Percentiles rank a stretch among this genome's conserved stretches.
phyloP scores from a whole-genome alignment of 2,329 filamentous ascomycete species.

The Paramyrothecium roridum region DNA sequence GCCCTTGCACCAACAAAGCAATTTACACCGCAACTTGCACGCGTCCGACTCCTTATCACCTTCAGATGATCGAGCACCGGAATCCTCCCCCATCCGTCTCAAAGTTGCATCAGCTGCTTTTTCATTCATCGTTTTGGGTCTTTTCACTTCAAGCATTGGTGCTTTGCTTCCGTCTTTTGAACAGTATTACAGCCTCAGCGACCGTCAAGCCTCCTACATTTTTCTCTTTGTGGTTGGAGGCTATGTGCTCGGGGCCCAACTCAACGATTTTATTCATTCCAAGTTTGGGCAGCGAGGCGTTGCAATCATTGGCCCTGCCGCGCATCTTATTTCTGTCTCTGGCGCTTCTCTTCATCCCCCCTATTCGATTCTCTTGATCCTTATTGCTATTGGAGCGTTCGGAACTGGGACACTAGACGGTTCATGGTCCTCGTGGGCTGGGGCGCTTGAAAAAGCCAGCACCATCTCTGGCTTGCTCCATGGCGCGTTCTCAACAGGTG shows the following conservation, averaged over 20 bases:
- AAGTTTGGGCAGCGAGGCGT: background rate
- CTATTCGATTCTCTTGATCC: background rate
- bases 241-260: background rate
- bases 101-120: background rate
- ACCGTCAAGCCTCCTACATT: background rate
- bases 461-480: background rate
- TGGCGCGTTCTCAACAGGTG: background rate
- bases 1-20: background rate
- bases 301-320: background rate
- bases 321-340: background rate
- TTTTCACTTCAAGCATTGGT: background rate
- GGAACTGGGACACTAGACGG: background rate
- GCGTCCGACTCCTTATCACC: background rate
- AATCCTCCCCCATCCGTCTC: background rate
- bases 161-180: background rate
- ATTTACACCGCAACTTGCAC: background rate
- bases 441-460: background rate
- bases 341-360: background rate
- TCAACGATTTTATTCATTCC: background rate
- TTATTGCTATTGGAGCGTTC: background rate
- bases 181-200: background rate
- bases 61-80: background rate
- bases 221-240: background rate
- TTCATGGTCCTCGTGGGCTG: background rate
- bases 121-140: background rate